Base-by-base conservation (phyloP, 148 eudicot genomes). In the Dysphania ambrosioides region DNA sequence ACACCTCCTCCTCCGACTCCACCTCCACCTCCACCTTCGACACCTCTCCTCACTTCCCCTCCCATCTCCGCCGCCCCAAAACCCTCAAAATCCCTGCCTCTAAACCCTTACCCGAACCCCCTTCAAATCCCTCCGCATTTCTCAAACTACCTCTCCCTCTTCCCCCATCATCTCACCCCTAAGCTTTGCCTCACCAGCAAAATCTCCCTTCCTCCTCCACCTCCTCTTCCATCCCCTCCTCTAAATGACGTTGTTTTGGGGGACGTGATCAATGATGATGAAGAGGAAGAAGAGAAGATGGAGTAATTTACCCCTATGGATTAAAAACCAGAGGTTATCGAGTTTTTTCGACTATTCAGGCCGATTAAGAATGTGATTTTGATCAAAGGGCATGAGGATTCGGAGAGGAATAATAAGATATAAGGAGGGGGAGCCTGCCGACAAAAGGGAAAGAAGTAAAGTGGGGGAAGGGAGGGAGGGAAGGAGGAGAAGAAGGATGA, bases 301-400 rank as follows among this genome's bases (percentile, higher is more conserved):
- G 87, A 86, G 47, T 21, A 94, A 94, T 85, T 78, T 94, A 31
- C 98, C 98, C 0, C 42, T 81, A 4, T 91, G 97, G 97, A 82
- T 91, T 10, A 88, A 90, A 94, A 94, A 70, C 80, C 80, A 5
- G 92, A 94, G 76, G 63, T 94, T 12, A 36, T 76, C 16, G 98
- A 94, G 77, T 88, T 90, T 65, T 94, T 94, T 40, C 82, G 98
- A 26, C 98, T 91, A 65, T 94, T 94, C 38, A 97, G 98, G 78
- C 90, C 88, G 15, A 90, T 94, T 15, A 85, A 87, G 81, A 87
- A 85, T 72, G 92, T 88, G 71, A 86, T 94, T 76, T 59, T 94
- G 86, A 87, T 94, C 12, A 91, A 87, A 80, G 97, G 92, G 36
- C 86, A 94, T 80, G 81, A 85, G 8, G 89, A 94, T 40, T 16